phyloP scores from a whole-genome alignment of 2,329 filamentous ascomycete genomes.

The Penicillium rolfsii region DNA sequence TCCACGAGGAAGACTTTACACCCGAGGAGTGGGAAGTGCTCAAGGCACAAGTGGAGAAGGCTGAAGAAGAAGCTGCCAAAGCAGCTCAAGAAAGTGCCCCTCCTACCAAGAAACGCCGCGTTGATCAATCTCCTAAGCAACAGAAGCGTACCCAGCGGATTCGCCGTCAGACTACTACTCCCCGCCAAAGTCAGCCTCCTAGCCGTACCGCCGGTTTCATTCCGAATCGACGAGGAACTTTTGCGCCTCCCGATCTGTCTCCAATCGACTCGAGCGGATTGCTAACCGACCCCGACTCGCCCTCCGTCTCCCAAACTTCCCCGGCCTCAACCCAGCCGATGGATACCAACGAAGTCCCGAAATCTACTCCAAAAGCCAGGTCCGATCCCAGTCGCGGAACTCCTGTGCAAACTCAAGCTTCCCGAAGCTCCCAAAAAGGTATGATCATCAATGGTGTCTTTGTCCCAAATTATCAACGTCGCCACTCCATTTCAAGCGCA shows the following conservation, averaged over 20 bases:
- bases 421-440: conserved; percentile 1
- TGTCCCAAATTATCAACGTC: background rate
- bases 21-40: conserved; percentile 33
- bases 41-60: conserved; percentile 12
- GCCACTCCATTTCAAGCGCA: background rate
- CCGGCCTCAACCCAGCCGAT: background rate
- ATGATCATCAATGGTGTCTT: conserved; percentile 1
- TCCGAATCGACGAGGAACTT: conserved; percentile 33
- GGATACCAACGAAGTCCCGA: no score
- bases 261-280: conserved; percentile 38
- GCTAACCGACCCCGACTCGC: conserved; percentile 29
- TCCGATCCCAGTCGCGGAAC: background rate
- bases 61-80: conserved; percentile 18
- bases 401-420: background rate
- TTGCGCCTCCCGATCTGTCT: conserved; percentile 19
- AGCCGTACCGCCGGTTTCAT: conserved; percentile 27
- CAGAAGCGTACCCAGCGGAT: conserved; percentile 12
- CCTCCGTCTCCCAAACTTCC: conserved; percentile 12
- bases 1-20: conserved; percentile 28
- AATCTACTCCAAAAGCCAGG: background rate
- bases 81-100: conserved; percentile 3
- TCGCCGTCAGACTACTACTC: conserved; percentile 1
- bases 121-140: conserved; percentile 12
- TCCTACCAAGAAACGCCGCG: conserved; percentile 19
- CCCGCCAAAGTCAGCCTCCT: conserved; percentile 7